Conservation (phyloP, 306 rosid genomes). For the Cicer cuneatum region DNA sequence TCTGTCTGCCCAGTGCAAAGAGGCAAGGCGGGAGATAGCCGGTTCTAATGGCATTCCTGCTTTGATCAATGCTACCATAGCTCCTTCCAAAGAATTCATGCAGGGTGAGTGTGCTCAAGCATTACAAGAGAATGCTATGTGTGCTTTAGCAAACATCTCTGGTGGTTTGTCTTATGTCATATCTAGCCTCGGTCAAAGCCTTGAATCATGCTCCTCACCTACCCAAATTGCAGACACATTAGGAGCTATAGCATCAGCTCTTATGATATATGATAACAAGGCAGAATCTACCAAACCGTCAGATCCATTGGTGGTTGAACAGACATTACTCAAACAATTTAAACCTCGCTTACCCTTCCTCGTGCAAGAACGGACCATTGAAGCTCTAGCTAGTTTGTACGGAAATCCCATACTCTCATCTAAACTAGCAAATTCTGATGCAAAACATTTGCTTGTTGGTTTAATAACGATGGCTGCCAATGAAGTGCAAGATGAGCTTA, state of each 20-base stretch:
- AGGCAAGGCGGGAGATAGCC: slow-evolving; percentile 92
- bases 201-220: slow-evolving; percentile 88
- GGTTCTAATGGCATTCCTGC: slow-evolving; percentile 90
- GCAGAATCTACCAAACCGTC: slow-evolving; percentile 89
- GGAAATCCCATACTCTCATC: slow-evolving; percentile 75
- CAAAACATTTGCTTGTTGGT: slow-evolving; percentile 95
- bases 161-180: slow-evolving; percentile 97
- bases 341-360: slow-evolving; percentile 76
- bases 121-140: slow-evolving; percentile 97
- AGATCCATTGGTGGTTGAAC: slow-evolving; percentile 78
- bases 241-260: slow-evolving; percentile 99
- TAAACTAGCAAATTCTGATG: slow-evolving; percentile 82
- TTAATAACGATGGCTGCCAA: slow-evolving; percentile 91
- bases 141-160: slow-evolving; percentile 97
- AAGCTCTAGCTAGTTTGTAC: slow-evolving; percentile 96
- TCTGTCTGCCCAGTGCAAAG: slow-evolving; percentile 93
- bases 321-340: slow-evolving; percentile 83
- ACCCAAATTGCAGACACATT: slow-evolving; percentile 92
- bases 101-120: slow-evolving; percentile 99
- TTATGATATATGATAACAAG: slow-evolving; percentile 90
- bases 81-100: slow-evolving; percentile 99
- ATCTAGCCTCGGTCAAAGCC: slow-evolving; percentile 98
- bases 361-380: slow-evolving; percentile 95
- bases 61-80: slow-evolving; percentile 96
- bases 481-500: slow-evolving; percentile 94